Base-by-base conservation (phyloP, 2,329 filamentous ascomycete genomes). In the Pyrenochaeta sp. region DNA sequence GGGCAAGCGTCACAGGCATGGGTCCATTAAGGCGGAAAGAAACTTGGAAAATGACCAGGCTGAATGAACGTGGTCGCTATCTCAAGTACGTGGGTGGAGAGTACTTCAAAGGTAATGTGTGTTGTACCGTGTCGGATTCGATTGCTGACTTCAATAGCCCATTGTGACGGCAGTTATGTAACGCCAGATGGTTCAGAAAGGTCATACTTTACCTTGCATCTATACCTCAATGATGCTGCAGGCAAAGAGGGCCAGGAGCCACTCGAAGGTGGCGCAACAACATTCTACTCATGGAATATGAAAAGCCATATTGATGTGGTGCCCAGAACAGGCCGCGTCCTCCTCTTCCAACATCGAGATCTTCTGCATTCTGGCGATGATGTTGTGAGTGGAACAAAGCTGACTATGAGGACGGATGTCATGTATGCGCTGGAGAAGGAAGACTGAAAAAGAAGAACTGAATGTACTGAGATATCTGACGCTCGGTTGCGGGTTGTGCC, bases 61-160 rank as follows among this genome's bases (percentile, higher is more conserved):
- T 89, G 28, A 94, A 94, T 65, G 82, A 90, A 63, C 74, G 88
- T 23, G 80, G 92, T 79, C 76, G 90, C 19, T 92, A 92, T 58
- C 72, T 95, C 36, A 86, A 82, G 60, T 94, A 94, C 65, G 77
- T 78, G 0, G 72, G 77, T 0, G 88, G 88, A 0, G 84, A 91
- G 58, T 93, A 86, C 63, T 94, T 95, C 60, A 80, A 78, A 48
- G 77, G 75, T 67, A 56, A 24, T 58, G 53, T 26, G 34, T 7
- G 13, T 9, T 11, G 15, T 26, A 7, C 8, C 7, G 32, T 2
- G 4, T 22, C 13, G 7, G 19, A 37, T 10, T 20, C 21, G 29
- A 34, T 13, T 39, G 27, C 51, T 65, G 35, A 68, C 38, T 17
- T 23, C 17, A 14, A 13, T 39, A 71, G 84, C 85, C 3, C 89